Evolutionary conservation across 2,329 filamentous ascomycete genomes (phyloP).

Genomic region (Aspergillus sojae): DNA sequence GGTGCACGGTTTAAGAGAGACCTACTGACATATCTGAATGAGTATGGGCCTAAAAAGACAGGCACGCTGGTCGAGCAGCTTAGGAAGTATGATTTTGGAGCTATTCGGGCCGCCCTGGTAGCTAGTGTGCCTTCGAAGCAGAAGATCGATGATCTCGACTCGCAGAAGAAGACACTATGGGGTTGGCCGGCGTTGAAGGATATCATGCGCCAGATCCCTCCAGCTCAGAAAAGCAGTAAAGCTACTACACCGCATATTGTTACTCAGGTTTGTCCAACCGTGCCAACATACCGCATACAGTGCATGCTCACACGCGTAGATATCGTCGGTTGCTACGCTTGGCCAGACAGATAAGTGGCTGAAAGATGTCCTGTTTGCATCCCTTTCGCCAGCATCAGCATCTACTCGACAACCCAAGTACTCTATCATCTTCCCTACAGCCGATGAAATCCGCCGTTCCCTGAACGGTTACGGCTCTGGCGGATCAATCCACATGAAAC

Average conservation of each 20-base stretch:
- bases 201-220: constrained; percentile 59
- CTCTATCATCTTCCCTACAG: constrained; percentile 78
- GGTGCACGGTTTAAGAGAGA: constrained; percentile 76
- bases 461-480: constrained; percentile 79
- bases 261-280: constrained; percentile 33
- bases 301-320: constrained; percentile 49
- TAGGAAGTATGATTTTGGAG: constrained; percentile 66
- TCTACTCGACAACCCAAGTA: constrained; percentile 51
- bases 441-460: constrained; percentile 74
- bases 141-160: constrained; percentile 47
- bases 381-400: constrained; percentile 31
- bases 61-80: constrained; percentile 63
- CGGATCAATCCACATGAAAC: constrained; percentile 79
- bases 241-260: constrained; percentile 37
- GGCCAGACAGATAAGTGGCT: constrained; percentile 74
- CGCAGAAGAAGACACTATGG: constrained; percentile 61
- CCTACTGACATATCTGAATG: constrained; percentile 69
- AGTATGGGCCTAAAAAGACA: constrained; percentile 64
- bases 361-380: constrained; percentile 62
- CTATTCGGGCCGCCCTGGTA: constrained; percentile 71
- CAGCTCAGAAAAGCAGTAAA: constrained; percentile 28
- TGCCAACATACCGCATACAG: neutral
- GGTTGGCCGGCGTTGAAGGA: constrained; percentile 73
- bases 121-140: constrained; percentile 76
- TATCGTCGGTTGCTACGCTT: constrained; percentile 82